A percentile compares a stretch with the other conserved stretches of the same genome.
Evolutionary conservation across 371 early-diverging fungal species (phyloP).

Genomic region (Mortierella sp.): DNA sequence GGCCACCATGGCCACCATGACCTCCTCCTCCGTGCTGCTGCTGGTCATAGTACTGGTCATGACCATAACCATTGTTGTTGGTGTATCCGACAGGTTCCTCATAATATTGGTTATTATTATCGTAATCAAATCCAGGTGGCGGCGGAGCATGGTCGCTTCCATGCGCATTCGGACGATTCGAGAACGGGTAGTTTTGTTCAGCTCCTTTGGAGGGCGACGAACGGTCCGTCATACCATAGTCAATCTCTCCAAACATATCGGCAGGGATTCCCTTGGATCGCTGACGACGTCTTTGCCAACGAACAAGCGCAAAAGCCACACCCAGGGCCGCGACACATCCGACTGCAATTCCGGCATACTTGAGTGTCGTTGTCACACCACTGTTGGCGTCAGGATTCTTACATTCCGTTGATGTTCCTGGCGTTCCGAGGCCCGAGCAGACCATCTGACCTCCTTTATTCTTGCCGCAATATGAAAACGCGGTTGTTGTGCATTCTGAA

Average conservation of each 20-base stretch:
- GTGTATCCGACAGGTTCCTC: constrained; percentile 41
- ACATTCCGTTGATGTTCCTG: constrained; percentile 16
- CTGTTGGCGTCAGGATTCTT: background rate
- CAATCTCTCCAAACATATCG: constrained; percentile 46
- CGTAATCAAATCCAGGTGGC: constrained; percentile 1
- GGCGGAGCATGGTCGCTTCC: constrained; percentile 21
- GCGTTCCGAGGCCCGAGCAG: constrained; percentile 26
- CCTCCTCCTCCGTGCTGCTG: constrained; percentile 26
- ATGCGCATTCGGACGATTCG: constrained; percentile 41
- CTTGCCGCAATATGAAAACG: constrained; percentile 13
- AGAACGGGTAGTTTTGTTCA: constrained; percentile 41
- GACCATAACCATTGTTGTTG: constrained; percentile 35
- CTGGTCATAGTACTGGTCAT: constrained; percentile 27
- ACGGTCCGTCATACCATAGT: constrained; percentile 49
- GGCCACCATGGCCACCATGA: constrained; percentile 20
- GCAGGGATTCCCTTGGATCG: constrained; percentile 24
- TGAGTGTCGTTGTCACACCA: constrained; percentile 21
- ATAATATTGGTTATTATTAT: constrained; percentile 36
- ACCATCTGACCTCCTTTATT: constrained; percentile 1
- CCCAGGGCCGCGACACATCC: constrained; percentile 37
- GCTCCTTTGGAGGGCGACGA: constrained; percentile 14
- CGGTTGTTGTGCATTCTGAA: constrained; percentile 22
- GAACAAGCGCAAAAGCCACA: constrained; percentile 33
- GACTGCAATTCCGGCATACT: constrained; percentile 44
- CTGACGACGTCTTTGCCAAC: constrained; percentile 48